A percentile compares a stretch with the other conserved stretches of the same genome.
Conservation (phyloP, 2,329 filamentous ascomycete species). For the Aspergillus carbonarius region DNA sequence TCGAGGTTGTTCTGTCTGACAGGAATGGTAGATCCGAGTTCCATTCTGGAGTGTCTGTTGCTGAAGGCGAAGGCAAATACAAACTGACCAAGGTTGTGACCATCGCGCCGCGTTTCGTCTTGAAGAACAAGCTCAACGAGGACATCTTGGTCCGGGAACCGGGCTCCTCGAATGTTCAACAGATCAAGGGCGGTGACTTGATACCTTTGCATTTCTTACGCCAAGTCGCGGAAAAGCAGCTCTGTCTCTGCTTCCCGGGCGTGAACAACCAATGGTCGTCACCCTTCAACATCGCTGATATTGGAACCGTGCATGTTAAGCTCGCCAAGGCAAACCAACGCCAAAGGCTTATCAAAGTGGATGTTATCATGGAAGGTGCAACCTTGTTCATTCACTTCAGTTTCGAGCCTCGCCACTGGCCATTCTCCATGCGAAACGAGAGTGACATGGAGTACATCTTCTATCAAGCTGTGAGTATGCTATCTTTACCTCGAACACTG, state of each 20-base stretch:
- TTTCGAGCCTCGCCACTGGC: conserved; percentile 92
- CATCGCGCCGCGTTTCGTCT: conserved; percentile 83
- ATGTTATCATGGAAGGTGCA: conserved; percentile 87
- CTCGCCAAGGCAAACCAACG: conserved; percentile 86
- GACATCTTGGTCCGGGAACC: conserved; percentile 88
- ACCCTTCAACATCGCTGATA: conserved; percentile 93
- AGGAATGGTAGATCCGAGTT: conserved; percentile 73
- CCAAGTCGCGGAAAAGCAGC: conserved; percentile 77
- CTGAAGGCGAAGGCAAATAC: conserved; percentile 93
- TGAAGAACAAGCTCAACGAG: conserved; percentile 90
- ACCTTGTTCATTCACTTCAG: conserved; percentile 92
- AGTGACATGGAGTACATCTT: conserved; percentile 96
- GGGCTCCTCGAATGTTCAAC: conserved; percentile 81
- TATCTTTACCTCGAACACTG: not conserved
- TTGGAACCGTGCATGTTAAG: conserved; percentile 91
- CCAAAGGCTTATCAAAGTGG: conserved; percentile 81
- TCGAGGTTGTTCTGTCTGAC: conserved; percentile 81
- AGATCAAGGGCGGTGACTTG: conserved; percentile 72
- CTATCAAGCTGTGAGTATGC: conserved; percentile 68
- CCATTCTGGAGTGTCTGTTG: conserved; percentile 83
- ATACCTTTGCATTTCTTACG: conserved; percentile 88
- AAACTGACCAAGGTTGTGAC: conserved; percentile 96
- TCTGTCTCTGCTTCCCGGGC: conserved; percentile 89
- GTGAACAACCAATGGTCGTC: conserved; percentile 98
- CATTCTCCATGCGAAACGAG: conserved; percentile 97